Percentiles rank a stretch among this genome's conserved stretches.
phyloP scores from a whole-genome alignment of 345 rosid genomes.

The Linum usitatissimum region DNA sequence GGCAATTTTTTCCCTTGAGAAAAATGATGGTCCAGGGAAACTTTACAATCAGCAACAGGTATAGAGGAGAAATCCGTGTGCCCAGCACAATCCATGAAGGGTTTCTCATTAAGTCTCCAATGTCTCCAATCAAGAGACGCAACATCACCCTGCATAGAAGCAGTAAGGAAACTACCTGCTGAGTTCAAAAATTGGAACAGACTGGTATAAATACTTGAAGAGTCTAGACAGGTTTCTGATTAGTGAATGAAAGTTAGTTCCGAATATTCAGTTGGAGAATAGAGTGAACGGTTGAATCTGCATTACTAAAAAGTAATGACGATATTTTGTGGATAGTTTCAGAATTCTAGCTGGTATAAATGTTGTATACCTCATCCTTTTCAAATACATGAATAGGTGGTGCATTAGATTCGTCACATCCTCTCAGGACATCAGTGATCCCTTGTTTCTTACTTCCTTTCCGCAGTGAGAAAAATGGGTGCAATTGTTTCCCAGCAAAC shows the following conservation, averaged over 20 bases:
- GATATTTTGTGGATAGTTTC: too few relatives aligned
- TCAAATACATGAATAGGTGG: slow-evolving; percentile 95
- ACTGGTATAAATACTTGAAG: neutral
- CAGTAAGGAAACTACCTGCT: neutral
- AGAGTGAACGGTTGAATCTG: neutral
- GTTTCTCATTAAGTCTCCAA: slow-evolving; percentile 47
- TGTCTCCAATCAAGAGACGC: slow-evolving; percentile 59
- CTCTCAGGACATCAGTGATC: slow-evolving; percentile 25
- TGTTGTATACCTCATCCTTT: slow-evolving; percentile 37
- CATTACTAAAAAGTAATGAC: too few relatives aligned
- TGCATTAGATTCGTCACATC: slow-evolving; percentile 19
- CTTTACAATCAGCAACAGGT: slow-evolving; percentile 20
- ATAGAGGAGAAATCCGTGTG: slow-evolving; percentile 9
- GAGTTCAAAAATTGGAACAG: neutral
- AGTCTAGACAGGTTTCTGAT: neutral
- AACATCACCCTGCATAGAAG: slow-evolving; percentile 33
- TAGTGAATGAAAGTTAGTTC: slow-evolving; percentile 8
- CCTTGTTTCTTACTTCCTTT: slow-evolving; percentile 42
- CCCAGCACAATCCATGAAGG: slow-evolving; percentile 10
- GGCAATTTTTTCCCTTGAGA: slow-evolving; percentile 19
- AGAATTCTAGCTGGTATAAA: neutral
- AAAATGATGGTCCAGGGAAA: slow-evolving; percentile 19
- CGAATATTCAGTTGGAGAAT: neutral
- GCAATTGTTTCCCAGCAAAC: slow-evolving; percentile 64
- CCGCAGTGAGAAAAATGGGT: slow-evolving; percentile 69